Evolutionary conservation across 129 eudicot species (phyloP).

Genomic region (Saussurea involucrata): DNA sequence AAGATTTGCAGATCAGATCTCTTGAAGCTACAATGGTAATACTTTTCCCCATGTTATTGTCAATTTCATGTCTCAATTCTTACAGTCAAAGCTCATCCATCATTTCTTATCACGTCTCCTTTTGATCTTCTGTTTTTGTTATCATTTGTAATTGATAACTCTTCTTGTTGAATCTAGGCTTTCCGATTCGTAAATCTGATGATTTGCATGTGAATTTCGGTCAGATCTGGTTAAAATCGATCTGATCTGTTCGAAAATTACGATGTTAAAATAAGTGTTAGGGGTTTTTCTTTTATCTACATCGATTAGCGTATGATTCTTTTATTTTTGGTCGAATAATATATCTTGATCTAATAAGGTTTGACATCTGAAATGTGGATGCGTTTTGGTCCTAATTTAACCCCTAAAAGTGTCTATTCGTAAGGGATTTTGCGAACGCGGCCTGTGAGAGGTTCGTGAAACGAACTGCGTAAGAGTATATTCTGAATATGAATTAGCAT

Average conservation of each 20-base stretch:
- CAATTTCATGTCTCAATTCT: background rate
- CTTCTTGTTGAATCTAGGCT: background rate
- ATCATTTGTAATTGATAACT: background rate
- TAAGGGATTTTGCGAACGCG: background rate
- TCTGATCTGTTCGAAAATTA: constrained; percentile 4
- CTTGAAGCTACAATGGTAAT: constrained; percentile 30
- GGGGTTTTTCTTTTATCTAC: background rate
- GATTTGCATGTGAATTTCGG: constrained; percentile 1
- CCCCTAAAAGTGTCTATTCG: background rate
- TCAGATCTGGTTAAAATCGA: constrained; percentile 16
- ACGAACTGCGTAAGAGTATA: constrained; percentile 8
- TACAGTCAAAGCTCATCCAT: background rate
- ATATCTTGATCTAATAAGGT: background rate
- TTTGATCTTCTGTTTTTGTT: background rate
- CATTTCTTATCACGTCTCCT: background rate
- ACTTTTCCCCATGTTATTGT: background rate
- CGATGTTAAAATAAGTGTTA: background rate
- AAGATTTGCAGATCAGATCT: constrained; percentile 12
- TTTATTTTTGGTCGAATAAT: background rate
- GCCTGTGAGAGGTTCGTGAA: background rate
- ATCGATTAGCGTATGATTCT: background rate
- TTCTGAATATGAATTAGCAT: constrained; percentile 6
- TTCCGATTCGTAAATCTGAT: background rate
- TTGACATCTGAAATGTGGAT: constrained; percentile 2
- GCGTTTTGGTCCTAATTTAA: background rate